Percentiles rank a stretch among this genome's conserved stretches.
Evolutionary conservation across 148 eudicot species (phyloP).

Genomic region (Persicaria tinctoria): DNA sequence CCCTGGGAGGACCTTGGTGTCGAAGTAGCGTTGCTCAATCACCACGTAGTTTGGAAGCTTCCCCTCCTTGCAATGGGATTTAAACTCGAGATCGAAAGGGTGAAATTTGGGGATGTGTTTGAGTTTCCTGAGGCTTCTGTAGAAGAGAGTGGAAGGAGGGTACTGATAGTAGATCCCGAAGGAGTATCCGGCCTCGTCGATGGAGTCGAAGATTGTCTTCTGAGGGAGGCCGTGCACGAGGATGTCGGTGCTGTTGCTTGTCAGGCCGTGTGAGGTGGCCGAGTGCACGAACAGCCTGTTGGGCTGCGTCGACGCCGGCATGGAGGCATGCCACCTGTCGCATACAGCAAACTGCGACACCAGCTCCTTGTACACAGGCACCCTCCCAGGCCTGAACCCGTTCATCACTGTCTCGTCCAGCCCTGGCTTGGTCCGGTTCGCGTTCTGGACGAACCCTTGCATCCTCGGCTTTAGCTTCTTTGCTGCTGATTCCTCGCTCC

Average conservation of each 20-base stretch:
- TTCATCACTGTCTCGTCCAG: slow-evolving; percentile 60
- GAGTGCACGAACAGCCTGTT: slow-evolving; percentile 66
- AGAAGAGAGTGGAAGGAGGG: slow-evolving; percentile 65
- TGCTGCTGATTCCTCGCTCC: slow-evolving; percentile 29
- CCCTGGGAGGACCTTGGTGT: slow-evolving; percentile 45
- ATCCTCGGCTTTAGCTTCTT: slow-evolving; percentile 33
- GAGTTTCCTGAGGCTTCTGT: slow-evolving; percentile 70
- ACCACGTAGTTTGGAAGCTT: slow-evolving; percentile 86
- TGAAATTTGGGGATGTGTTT: slow-evolving; percentile 65
- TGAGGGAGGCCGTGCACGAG: slow-evolving; percentile 62
- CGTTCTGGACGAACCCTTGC: slow-evolving; percentile 71
- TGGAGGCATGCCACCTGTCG: slow-evolving; percentile 66
- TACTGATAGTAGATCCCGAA: slow-evolving; percentile 73
- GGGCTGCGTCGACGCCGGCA: slow-evolving; percentile 70
- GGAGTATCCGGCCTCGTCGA: slow-evolving; percentile 47
- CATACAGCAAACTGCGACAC: slow-evolving; percentile 65
- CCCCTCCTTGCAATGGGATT: slow-evolving; percentile 64
- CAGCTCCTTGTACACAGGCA: slow-evolving; percentile 64
- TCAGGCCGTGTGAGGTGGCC: slow-evolving; percentile 63
- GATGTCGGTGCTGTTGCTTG: slow-evolving; percentile 37
- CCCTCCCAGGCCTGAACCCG: slow-evolving; percentile 61
- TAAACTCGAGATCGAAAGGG: slow-evolving; percentile 59
- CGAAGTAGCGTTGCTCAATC: slow-evolving; percentile 66
- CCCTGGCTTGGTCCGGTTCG: slow-evolving; percentile 35
- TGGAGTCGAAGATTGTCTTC: slow-evolving; percentile 68